Conservation (phyloP, 2,329 filamentous ascomycete species). For the Fusarium proliferatum region DNA sequence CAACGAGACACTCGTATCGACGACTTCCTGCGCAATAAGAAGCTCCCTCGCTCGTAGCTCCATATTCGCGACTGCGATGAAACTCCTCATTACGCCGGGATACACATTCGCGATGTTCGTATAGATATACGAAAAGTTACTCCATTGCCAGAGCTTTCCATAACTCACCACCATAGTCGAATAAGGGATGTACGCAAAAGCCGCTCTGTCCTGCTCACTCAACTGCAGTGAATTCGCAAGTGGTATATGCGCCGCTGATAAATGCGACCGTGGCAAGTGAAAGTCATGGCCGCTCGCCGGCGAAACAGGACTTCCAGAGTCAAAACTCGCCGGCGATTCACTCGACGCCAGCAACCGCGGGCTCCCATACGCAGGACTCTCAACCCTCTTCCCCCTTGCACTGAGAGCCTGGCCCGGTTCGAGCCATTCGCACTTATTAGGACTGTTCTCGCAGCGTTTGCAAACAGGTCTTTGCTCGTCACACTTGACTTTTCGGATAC, state of each 20-base stretch:
- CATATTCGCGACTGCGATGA: conserved; percentile 38
- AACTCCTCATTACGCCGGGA: conserved; percentile 38
- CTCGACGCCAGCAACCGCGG: neutral
- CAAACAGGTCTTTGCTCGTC: conserved; percentile 35
- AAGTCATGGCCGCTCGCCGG: neutral
- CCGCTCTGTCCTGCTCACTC: conserved; percentile 16
- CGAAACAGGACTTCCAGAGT: neutral
- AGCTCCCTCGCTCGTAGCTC: conserved; percentile 29
- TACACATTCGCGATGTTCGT: conserved; percentile 31
- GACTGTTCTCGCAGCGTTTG: conserved; percentile 29
- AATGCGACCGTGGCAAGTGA: neutral
- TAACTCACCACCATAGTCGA: conserved; percentile 36
- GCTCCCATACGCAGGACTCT: neutral
- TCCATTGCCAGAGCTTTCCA: conserved; percentile 39
- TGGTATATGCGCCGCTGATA: conserved; percentile 22
- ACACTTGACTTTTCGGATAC: conserved; percentile 41
- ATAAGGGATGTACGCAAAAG: conserved; percentile 29
- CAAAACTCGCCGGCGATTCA: conserved; percentile 1
- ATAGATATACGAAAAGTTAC: conserved; percentile 39
- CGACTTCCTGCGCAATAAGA: neutral
- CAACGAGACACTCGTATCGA: neutral
- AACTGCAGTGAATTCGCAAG: conserved; percentile 33
- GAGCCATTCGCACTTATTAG: conserved; percentile 38
- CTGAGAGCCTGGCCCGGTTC: conserved; percentile 23
- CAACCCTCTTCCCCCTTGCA: neutral